Evolutionary conservation across 2,329 filamentous ascomycete genomes (phyloP).

Genomic region (Cordyceps javanica): DNA sequence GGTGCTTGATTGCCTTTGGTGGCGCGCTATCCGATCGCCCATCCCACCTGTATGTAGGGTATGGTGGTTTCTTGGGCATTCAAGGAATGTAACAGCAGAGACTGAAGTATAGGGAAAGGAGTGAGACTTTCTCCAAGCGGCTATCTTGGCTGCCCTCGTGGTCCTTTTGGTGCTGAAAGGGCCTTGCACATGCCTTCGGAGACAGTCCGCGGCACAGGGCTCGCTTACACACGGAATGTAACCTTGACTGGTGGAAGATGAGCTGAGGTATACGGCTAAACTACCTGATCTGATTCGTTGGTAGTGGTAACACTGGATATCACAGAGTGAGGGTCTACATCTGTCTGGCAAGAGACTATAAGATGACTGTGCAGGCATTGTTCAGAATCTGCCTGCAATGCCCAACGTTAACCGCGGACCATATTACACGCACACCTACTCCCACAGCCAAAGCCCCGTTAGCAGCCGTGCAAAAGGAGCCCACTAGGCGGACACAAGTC

Average conservation of each 20-base stretch:
- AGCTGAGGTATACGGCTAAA: background rate
- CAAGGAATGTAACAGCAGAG: too few relatives aligned
- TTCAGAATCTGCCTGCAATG: background rate
- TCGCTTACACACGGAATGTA: background rate
- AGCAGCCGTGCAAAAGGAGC: background rate
- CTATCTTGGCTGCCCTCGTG: background rate
- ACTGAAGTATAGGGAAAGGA: too few relatives aligned
- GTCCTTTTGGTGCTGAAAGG: too few relatives aligned
- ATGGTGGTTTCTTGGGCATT: too few relatives aligned
- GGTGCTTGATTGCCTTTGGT: background rate
- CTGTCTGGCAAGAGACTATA: background rate
- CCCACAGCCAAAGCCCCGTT: background rate
- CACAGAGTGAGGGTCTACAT: background rate
- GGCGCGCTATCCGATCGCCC: background rate
- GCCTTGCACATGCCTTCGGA: background rate
- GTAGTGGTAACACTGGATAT: background rate
- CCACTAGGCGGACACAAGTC: slow-evolving; percentile 10
- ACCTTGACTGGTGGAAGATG: background rate
- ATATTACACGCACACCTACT: slow-evolving; percentile 3
- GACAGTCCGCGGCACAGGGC: background rate
- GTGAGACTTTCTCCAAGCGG: background rate
- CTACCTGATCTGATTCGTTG: background rate
- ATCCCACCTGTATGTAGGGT: too few relatives aligned
- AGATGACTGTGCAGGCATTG: background rate
- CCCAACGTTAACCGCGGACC: background rate